These are phyloP conservation scores for Apiosordaria backusii DNA, from an alignment of 495 filamentous ascomycete species.

Conservation along the genomic window DNA sequence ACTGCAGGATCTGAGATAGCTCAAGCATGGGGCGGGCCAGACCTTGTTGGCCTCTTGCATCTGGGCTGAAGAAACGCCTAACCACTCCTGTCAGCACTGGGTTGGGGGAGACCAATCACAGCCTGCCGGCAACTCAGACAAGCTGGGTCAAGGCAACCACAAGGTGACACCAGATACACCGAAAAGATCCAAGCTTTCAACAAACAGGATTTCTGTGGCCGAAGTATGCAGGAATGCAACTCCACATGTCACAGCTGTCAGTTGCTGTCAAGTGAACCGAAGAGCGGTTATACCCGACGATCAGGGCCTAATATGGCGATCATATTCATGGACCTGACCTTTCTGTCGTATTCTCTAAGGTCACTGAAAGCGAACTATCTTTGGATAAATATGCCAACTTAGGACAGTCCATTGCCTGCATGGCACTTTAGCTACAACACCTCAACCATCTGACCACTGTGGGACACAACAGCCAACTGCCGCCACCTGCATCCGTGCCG, in stretches of 20 bases:
- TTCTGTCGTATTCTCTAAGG: not conserved
- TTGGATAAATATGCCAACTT: not conserved
- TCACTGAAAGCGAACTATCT: not conserved
- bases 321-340: not conserved
- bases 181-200: not conserved
- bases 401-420: not conserved
- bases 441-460: not conserved
- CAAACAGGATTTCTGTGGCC: not conserved
- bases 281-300: not conserved
- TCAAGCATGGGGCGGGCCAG: not conserved
- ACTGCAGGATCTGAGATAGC: not conserved
- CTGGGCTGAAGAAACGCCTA: not conserved
- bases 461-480: not conserved
- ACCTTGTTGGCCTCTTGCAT: not conserved
- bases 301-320: not conserved
- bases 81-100: not conserved
- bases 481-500: not conserved
- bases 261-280: not conserved
- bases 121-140: not conserved
- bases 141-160: not conserved
- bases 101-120: not conserved
- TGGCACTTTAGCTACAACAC: not conserved
- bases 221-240: not conserved
- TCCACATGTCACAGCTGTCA: not conserved
- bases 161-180: not conserved